Percentiles rank a stretch among this genome's conserved stretches.
Conservation (phyloP, 495 filamentous ascomycete species). For the Lasiosphaeriaceae sp. region DNA sequence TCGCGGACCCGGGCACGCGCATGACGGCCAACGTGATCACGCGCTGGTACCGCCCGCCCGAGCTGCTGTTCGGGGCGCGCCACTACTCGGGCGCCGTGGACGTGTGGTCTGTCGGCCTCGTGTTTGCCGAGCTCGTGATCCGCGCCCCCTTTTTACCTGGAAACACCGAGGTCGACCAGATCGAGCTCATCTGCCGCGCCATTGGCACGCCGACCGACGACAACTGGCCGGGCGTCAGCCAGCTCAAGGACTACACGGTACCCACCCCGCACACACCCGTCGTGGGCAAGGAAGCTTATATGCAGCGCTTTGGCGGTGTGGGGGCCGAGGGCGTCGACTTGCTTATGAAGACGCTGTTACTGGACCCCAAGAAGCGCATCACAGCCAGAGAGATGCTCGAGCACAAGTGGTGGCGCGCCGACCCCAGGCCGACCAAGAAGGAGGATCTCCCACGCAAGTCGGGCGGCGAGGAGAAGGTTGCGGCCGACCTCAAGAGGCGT, state of each 20-base stretch:
- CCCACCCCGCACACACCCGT: constrained; percentile 58
- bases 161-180: constrained; percentile 66
- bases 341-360: constrained; percentile 74
- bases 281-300: constrained; percentile 63
- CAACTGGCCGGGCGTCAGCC: constrained; percentile 89
- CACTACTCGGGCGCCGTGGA: constrained; percentile 91
- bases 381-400: constrained; percentile 71
- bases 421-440: constrained; percentile 80
- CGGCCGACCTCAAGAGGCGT: constrained; percentile 74
- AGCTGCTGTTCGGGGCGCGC: constrained; percentile 83
- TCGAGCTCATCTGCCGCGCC: constrained; percentile 73
- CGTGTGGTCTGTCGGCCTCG: constrained; percentile 89
- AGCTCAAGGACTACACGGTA: constrained; percentile 70
- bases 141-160: constrained; percentile 76
- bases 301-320: constrained; percentile 67
- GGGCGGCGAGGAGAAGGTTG: constrained; percentile 70
- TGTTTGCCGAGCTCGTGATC: constrained; percentile 87
- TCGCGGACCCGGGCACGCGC: constrained; percentile 77
- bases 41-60: constrained; percentile 91
- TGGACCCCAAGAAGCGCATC: constrained; percentile 81
- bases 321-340: constrained; percentile 81
- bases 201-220: constrained; percentile 91
- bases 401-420: constrained; percentile 81
- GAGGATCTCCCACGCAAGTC: constrained; percentile 68
- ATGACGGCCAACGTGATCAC: constrained; percentile 98